phyloP scores from a whole-genome alignment of 768 basidiomycete genomes.

The Neoboletus subvelutipes region DNA sequence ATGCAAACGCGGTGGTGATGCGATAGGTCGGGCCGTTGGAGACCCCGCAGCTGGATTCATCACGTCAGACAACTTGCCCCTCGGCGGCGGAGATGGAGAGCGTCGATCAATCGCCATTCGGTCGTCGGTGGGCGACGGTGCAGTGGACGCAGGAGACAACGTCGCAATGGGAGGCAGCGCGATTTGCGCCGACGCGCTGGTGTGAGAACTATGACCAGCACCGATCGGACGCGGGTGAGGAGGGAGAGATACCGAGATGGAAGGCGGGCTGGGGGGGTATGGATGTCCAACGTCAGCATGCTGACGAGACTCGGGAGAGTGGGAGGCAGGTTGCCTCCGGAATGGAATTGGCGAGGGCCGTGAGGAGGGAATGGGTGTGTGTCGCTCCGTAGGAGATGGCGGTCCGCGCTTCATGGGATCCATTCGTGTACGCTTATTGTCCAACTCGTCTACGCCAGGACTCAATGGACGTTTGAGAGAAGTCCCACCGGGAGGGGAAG shows the following conservation, averaged over 20 bases:
- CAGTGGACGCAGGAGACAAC: conserved; percentile 58
- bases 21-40: conserved; percentile 49
- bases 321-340: conserved; percentile 66
- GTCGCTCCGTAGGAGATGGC: conserved; percentile 52
- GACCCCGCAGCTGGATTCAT: conserved; percentile 50
- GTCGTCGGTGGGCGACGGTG: conserved; percentile 50
- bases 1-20: conserved; percentile 50
- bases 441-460: conserved; percentile 60
- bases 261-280: conserved; percentile 50
- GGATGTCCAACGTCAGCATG: conserved; percentile 26
- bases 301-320: conserved; percentile 66
- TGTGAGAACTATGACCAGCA: conserved; percentile 43
- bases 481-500: conserved; percentile 55
- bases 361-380: conserved; percentile 58
- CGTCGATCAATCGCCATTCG: conserved; percentile 38
- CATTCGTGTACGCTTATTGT: conserved; percentile 63
- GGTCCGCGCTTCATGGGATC: conserved; percentile 51
- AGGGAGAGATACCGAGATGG: conserved; percentile 61
- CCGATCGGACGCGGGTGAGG: conserved; percentile 77
- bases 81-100: conserved; percentile 50
- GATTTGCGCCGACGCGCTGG: conserved; percentile 39
- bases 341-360: conserved; percentile 73
- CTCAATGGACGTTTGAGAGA: conserved; percentile 69
- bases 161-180: conserved; percentile 72
- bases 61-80: conserved; percentile 53